phyloP scores from a whole-genome alignment of 139 green algal species.

The Microglena sp. region DNA sequence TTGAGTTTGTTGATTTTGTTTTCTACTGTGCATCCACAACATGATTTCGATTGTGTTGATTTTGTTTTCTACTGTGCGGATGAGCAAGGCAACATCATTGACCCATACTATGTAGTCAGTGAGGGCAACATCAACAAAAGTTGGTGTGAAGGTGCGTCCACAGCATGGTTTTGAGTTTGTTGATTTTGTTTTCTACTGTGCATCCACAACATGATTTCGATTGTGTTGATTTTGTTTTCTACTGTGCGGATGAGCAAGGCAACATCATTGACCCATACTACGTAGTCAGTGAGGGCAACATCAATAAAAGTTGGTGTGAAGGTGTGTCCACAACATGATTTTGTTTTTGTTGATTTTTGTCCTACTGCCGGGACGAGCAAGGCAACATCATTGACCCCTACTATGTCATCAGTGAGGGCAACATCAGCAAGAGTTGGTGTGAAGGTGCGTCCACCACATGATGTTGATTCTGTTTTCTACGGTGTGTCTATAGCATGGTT shows the following conservation, averaged over 20 bases:
- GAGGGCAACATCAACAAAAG: slow-evolving; percentile 18
- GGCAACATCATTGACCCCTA: neutral
- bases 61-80: slow-evolving; percentile 25
- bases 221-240: no score
- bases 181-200: no score
- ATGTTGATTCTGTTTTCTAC: no score
- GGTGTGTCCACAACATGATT: neutral
- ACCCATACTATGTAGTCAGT: slow-evolving; percentile 28
- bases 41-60: no score
- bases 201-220: no score
- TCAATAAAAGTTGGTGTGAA: slow-evolving; percentile 33
- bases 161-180: no score
- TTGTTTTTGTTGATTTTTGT: no score
- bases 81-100: slow-evolving; percentile 13
- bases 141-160: slow-evolving; percentile 17
- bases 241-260: slow-evolving; percentile 9
- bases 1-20: no score
- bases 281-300: slow-evolving; percentile 19
- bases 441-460: neutral
- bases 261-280: slow-evolving; percentile 26
- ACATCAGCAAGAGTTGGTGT: slow-evolving; percentile 33
- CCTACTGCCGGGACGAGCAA: no score
- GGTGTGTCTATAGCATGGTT: no score
- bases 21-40: no score
- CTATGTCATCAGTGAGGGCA: slow-evolving; percentile 17